These are phyloP conservation scores for Apophysomyces trapeziformis DNA, from an alignment of 371 early-diverging fungal genomes.

Conservation along the genomic window DNA sequence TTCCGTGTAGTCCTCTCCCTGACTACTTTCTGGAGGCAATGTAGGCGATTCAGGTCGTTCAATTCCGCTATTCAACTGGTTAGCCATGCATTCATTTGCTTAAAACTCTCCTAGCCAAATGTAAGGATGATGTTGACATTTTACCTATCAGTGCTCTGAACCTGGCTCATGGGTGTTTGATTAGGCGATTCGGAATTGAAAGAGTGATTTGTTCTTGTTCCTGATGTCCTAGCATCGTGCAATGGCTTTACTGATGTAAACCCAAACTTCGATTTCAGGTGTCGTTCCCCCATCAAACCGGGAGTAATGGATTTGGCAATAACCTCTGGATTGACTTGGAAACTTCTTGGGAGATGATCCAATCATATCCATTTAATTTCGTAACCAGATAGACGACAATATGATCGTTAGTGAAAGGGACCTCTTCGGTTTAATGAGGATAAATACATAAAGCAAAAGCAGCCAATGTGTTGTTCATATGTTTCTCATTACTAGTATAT, in stretches of 20 bases:
- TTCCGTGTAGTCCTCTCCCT: constrained; percentile 19
- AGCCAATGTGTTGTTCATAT: too few species aligned
- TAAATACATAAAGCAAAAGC: too few species aligned
- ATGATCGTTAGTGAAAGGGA: too few species aligned
- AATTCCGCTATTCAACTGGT: neutral
- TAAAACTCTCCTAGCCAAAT: too few species aligned
- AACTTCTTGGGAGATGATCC: too few species aligned
- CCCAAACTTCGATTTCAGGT: neutral
- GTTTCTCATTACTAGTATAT: too few species aligned
- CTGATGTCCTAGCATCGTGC: neutral
- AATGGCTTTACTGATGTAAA: neutral
- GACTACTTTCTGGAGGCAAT: constrained; percentile 18
- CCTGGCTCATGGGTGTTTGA: neutral
- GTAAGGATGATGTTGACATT: neutral
- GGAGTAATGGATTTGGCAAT: neutral
- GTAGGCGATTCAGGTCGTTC: constrained; percentile 24
- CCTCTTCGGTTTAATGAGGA: too few species aligned
- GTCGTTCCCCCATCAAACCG: neutral
- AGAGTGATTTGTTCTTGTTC: neutral
- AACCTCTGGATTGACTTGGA: neutral
- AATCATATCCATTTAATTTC: too few species aligned
- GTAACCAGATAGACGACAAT: too few species aligned
- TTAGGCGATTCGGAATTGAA: neutral
- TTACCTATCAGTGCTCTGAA: neutral
- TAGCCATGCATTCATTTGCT: neutral